These are phyloP conservation scores for Penicillium sclerotigenum DNA, from an alignment of 2,329 filamentous ascomycete species.

Conservation along the genomic window DNA sequence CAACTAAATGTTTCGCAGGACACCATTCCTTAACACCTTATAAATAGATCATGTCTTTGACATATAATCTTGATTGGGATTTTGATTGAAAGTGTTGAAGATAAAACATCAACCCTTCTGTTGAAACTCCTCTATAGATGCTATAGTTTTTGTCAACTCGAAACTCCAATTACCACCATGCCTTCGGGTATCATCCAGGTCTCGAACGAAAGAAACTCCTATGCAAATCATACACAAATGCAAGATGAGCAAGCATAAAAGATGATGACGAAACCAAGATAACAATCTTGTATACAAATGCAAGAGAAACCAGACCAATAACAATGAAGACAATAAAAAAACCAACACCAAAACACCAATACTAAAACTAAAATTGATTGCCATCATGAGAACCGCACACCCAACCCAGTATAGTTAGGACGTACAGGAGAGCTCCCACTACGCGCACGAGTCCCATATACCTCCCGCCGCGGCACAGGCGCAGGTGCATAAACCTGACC, in stretches of 20 bases:
- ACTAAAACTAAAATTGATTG: background rate
- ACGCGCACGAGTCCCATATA: slow-evolving; percentile 23
- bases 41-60: background rate
- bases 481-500: slow-evolving; percentile 15
- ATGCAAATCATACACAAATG: background rate
- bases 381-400: slow-evolving; percentile 11
- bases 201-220: background rate
- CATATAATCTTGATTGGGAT: background rate
- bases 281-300: background rate
- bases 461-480: slow-evolving; percentile 9
- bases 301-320: background rate
- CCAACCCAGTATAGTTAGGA: slow-evolving; percentile 24
- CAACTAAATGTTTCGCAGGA: background rate
- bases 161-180: background rate
- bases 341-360: background rate
- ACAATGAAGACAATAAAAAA: background rate
- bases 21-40: too few relatives aligned
- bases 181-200: background rate
- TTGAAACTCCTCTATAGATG: background rate
- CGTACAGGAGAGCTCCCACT: slow-evolving; percentile 35
- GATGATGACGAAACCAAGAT: background rate
- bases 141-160: background rate
- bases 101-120: background rate
- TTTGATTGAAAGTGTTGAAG: background rate
- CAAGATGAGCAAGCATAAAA: background rate